Base-by-base conservation (phyloP, 2,329 filamentous ascomycete genomes). In the Aspergillus neotritici region DNA sequence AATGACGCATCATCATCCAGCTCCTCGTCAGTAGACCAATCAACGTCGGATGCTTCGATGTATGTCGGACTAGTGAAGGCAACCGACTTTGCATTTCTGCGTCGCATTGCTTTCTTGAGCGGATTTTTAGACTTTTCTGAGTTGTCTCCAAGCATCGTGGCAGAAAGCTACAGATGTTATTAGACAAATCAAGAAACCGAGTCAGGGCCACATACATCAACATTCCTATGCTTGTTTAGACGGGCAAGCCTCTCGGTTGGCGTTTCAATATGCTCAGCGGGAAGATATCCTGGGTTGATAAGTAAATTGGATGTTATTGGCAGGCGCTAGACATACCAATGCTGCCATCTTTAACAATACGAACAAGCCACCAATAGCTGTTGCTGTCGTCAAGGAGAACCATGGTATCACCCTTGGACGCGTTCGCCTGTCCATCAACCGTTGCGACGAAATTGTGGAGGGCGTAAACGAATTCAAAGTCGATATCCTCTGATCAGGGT, bases 391-490 rank as follows among this genome's bases (percentile, higher is more conserved):
- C 93, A 15, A 98, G 79, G 51, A 98, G 75, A 41, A 97, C 91
- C 93, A 98, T 98, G 11, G 91, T 97, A 62, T 98, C 93, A 40
- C 93, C 93, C 70, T 98, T 98, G 29, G 88, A 94, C 46, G 93
- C 93, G 73, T 97, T 98, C 50, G 93, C 93, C 69, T 98, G 93
- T 21, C 93, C 93, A 69, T 98, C 93, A 37, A 98, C 93, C 1
- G 93, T 97, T 21, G 93, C 93, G 52, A 96, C 87, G 61, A 98
- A 98, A 2, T 91, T 98, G 66, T 97, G 93, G 46, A 98, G 76
- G 21, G 93, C 93, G 71, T 98, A 98, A 48, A 98, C 93, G 70
- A 97, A 97, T 66, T 97, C 91, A 74, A 98, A 97, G 76, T 98
- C 93, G 69, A 98, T 98, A 62, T 98, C 93, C 79, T 98, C 93